Evolutionary conservation across 768 basidiomycete genomes (phyloP).

Genomic region (Imleria badia): DNA sequence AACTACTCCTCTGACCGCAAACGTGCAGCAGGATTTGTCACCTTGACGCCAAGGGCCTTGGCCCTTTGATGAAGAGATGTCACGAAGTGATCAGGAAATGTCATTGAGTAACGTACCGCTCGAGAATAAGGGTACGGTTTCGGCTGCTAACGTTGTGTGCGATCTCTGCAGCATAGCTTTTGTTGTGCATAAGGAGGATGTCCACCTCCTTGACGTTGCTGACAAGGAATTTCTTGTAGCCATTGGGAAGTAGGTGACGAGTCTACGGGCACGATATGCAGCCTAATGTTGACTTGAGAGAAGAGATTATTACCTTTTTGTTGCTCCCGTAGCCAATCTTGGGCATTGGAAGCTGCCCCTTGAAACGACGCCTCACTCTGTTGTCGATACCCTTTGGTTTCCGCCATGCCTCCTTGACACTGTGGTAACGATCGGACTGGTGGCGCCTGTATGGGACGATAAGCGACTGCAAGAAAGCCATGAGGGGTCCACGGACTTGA

Average conservation of each 20-base stretch:
- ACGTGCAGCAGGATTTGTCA: conserved; percentile 90
- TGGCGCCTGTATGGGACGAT: conserved; percentile 68
- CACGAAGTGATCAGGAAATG: not conserved
- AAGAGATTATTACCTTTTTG: conserved; percentile 62
- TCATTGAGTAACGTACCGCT: conserved; percentile 54
- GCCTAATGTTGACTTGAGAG: not conserved
- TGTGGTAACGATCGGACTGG: conserved; percentile 96
- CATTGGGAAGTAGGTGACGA: conserved; percentile 93
- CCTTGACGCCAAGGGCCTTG: conserved; percentile 85
- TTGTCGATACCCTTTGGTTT: conserved; percentile 99
- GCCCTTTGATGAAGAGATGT: conserved; percentile 48
- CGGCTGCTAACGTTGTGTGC: conserved; percentile 95
- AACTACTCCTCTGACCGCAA: conserved; percentile 91
- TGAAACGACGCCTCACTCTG: conserved; percentile 92
- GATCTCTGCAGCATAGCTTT: conserved; percentile 92
- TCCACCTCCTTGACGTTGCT: conserved; percentile 93
- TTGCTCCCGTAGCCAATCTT: conserved; percentile 82
- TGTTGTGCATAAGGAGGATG: conserved; percentile 97
- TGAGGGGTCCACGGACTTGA: conserved; percentile 72
- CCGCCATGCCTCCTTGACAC: conserved; percentile 98
- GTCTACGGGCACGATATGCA: conserved; percentile 48
- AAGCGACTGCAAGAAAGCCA: conserved; percentile 12
- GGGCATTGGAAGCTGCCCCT: conserved; percentile 95
- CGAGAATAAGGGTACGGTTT: conserved; percentile 89
- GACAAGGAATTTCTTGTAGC: conserved; percentile 94